These are phyloP conservation scores for Orbilia quercus DNA, from an alignment of 2,329 filamentous ascomycete species.

Conservation along the genomic window DNA sequence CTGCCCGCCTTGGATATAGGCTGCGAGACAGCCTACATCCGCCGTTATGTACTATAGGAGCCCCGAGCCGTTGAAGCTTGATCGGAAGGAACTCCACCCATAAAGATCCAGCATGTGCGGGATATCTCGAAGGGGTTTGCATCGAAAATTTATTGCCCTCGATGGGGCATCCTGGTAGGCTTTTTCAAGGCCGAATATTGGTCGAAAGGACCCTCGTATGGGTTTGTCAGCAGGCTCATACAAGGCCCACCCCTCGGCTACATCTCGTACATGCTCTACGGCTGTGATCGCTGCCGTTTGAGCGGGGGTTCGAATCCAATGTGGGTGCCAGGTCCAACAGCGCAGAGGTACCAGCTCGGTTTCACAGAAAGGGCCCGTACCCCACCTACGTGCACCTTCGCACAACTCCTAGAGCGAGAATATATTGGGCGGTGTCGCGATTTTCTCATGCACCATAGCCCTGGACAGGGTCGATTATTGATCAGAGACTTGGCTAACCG, in stretches of 20 bases:
- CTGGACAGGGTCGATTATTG: slow-evolving; percentile 41
- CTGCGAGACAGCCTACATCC: slow-evolving; percentile 33
- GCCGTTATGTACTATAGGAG: not conserved
- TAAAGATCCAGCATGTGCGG: slow-evolving; percentile 14
- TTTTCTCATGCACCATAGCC: slow-evolving; percentile 27
- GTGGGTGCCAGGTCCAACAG: too few species aligned
- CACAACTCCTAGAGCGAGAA: slow-evolving; percentile 6
- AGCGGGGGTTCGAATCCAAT: not conserved
- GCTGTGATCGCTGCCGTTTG: not conserved
- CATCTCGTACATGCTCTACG: not conserved
- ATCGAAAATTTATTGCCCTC: slow-evolving; percentile 22
- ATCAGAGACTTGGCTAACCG: slow-evolving; percentile 44
- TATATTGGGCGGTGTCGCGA: slow-evolving; percentile 27
- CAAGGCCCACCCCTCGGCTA: slow-evolving; percentile 26
- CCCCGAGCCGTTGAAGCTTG: not conserved
- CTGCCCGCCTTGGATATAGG: slow-evolving; percentile 37
- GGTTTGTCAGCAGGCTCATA: slow-evolving; percentile 48
- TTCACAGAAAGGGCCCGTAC: slow-evolving; percentile 43
- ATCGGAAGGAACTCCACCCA: slow-evolving; percentile 29
- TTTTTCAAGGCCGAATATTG: slow-evolving; percentile 41
- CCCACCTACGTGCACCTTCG: slow-evolving; percentile 38
- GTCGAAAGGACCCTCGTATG: not conserved
- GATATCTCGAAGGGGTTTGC: slow-evolving; percentile 28
- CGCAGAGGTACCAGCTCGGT: slow-evolving; percentile 13
- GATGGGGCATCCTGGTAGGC: slow-evolving; percentile 53